Evolutionary conservation across 768 basidiomycete species (phyloP).

Genomic region (Termitomyces sp.): DNA sequence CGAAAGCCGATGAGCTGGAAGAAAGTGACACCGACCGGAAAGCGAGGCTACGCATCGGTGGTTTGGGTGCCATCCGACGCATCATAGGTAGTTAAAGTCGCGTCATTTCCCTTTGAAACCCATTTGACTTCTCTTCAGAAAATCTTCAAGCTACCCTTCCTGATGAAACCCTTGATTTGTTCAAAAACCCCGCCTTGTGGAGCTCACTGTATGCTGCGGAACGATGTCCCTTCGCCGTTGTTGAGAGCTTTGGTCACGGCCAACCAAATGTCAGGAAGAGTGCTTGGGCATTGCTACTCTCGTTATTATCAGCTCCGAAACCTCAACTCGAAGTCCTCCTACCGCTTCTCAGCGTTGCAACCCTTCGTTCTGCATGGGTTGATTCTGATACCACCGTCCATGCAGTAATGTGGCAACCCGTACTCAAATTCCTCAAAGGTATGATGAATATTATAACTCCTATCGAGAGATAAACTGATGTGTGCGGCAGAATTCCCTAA

Average conservation of each 20-base stretch:
- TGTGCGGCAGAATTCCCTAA: slow-evolving; percentile 46
- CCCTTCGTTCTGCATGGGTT: slow-evolving; percentile 61
- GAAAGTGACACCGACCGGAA: slow-evolving; percentile 66
- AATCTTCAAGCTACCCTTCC: slow-evolving; percentile 10
- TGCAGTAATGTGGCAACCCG: slow-evolving; percentile 59
- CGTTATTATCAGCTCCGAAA: slow-evolving; percentile 37
- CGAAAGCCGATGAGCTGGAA: slow-evolving; percentile 54
- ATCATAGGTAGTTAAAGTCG: slow-evolving; percentile 41
- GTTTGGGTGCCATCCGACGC: slow-evolving; percentile 61
- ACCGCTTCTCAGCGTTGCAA: slow-evolving; percentile 44
- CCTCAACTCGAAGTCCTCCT: slow-evolving; percentile 28
- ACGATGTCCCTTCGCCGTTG: slow-evolving; percentile 33
- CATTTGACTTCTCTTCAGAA: slow-evolving; percentile 10
- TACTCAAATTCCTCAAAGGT: slow-evolving; percentile 73
- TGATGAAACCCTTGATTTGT: slow-evolving; percentile 31
- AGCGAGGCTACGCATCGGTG: slow-evolving; percentile 64
- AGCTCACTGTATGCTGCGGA: slow-evolving; percentile 44
- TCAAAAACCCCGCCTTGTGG: slow-evolving; percentile 54
- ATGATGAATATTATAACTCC: slow-evolving; percentile 9
- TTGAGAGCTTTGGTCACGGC: slow-evolving; percentile 48
- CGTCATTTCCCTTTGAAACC: neutral
- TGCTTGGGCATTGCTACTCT: slow-evolving; percentile 55
- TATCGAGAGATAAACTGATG: neutral
- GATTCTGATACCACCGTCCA: slow-evolving; percentile 73
- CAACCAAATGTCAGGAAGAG: slow-evolving; percentile 73